Percentiles rank a stretch among this genome's conserved stretches.
phyloP scores from a whole-genome alignment of 495 filamentous ascomycete species.

The Annulohypoxylon nitens region DNA sequence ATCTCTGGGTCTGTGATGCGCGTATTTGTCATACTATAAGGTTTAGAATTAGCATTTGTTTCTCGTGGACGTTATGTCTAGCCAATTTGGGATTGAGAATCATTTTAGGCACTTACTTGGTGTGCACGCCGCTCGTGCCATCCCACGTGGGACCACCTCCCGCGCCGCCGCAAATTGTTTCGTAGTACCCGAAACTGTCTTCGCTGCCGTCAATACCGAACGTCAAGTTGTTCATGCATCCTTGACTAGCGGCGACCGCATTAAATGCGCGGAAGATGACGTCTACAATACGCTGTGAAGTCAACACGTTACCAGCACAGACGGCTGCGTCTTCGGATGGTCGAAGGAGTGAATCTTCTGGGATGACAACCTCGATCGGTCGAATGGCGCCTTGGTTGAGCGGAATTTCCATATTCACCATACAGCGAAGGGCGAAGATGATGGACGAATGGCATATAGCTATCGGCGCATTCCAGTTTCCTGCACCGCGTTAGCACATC shows the following conservation, averaged over 20 bases:
- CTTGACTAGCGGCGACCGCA: background rate
- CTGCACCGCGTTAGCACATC: no score
- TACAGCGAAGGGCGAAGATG: no score
- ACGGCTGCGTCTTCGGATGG: no score
- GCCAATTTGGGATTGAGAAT: background rate
- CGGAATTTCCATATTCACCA: no score
- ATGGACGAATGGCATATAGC: no score
- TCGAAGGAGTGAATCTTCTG: no score
- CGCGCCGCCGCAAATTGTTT: background rate
- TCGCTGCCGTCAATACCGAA: background rate
- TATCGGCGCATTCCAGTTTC: no score
- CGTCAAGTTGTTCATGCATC: background rate
- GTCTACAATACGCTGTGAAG: background rate
- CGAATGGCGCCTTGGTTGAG: no score
- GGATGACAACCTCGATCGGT: no score
- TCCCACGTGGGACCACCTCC: slow-evolving; percentile 73
- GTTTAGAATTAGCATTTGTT: background rate
- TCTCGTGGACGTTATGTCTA: background rate
- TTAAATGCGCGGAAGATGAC: background rate
- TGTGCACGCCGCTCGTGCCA: slow-evolving; percentile 90
- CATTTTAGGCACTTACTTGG: slow-evolving; percentile 60
- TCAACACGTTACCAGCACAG: background rate
- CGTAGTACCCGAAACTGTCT: background rate
- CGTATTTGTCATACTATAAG: slow-evolving; percentile 86
- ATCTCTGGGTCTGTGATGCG: slow-evolving; percentile 95